Conservation (phyloP, 176 grass and related monocot species). For the Rhynchospora pubera region DNA sequence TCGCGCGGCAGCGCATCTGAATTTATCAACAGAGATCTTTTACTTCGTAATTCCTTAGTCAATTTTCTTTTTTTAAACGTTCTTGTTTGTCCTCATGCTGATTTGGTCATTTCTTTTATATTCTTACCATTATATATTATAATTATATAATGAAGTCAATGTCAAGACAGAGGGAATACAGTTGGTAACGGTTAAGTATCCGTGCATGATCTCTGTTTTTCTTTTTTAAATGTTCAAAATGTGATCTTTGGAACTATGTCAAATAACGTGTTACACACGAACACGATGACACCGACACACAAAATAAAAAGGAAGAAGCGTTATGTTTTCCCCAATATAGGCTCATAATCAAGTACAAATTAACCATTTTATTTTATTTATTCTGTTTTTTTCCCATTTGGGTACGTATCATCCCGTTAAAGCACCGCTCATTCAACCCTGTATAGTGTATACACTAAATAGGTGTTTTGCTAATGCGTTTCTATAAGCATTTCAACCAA, state of each 20-base stretch:
- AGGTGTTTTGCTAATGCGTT: too few relatives aligned
- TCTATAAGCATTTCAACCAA: too few relatives aligned
- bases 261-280: not conserved
- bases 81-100: not conserved
- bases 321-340: not conserved
- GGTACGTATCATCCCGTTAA: too few relatives aligned
- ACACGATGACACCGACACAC: not conserved
- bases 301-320: not conserved
- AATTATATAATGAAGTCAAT: not conserved
- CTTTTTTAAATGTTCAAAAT: not conserved
- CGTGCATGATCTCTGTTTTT: not conserved
- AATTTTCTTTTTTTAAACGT: not conserved
- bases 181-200: not conserved
- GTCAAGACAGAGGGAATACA: not conserved
- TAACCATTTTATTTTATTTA: too few relatives aligned
- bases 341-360: too few relatives aligned
- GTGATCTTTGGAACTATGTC: not conserved
- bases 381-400: too few relatives aligned
- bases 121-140: not conserved
- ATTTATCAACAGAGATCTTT: not conserved
- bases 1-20: too few relatives aligned
- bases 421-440: too few relatives aligned
- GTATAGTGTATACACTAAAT: too few relatives aligned
- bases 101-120: not conserved
- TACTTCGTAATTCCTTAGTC: not conserved